A percentile compares a stretch with the other conserved stretches of the same genome.
phyloP scores from a whole-genome alignment of 306 rosid species.

The Neltuma alba region DNA sequence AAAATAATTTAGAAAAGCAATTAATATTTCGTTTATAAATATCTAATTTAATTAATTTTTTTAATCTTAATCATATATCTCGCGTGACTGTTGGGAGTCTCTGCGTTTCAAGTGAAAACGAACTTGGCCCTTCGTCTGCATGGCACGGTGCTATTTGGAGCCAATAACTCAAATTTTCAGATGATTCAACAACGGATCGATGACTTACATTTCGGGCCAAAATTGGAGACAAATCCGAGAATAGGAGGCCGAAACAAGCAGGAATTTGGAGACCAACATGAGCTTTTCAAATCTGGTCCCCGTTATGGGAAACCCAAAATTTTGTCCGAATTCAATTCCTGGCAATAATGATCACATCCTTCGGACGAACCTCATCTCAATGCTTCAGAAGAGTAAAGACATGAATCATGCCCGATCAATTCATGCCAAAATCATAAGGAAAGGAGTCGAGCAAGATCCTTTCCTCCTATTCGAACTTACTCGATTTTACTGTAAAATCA shows the following conservation, averaged over 20 bases:
- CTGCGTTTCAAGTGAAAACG: too few relatives aligned
- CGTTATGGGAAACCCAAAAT: slow-evolving; percentile 4
- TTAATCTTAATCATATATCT: too few relatives aligned
- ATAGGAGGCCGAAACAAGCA: background rate
- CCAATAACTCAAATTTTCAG: background rate
- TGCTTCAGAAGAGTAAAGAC: slow-evolving; percentile 36
- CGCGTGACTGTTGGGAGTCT: too few relatives aligned
- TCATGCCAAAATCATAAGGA: slow-evolving; percentile 44
- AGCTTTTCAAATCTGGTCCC: background rate
- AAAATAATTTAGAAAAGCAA: too few relatives aligned
- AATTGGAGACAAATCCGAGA: background rate
- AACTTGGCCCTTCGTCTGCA: too few relatives aligned
- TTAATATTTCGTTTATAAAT: too few relatives aligned
- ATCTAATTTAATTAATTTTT: too few relatives aligned
- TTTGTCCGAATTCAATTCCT: slow-evolving; percentile 30
- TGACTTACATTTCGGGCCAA: background rate
- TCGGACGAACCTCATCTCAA: slow-evolving; percentile 30
- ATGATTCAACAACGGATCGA: background rate
- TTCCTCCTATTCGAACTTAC: slow-evolving; percentile 48
- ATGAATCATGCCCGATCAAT: slow-evolving; percentile 30
- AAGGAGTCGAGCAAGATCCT: slow-evolving; percentile 42
- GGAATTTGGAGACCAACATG: slow-evolving; percentile 10
- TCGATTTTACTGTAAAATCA: slow-evolving; percentile 39
- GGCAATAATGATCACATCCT: background rate
- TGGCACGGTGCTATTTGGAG: too few relatives aligned